A percentile compares a stretch with the other conserved stretches of the same genome.
Conservation (phyloP, 768 basidiomycete species). For the Stropharia rugosoannulata region DNA sequence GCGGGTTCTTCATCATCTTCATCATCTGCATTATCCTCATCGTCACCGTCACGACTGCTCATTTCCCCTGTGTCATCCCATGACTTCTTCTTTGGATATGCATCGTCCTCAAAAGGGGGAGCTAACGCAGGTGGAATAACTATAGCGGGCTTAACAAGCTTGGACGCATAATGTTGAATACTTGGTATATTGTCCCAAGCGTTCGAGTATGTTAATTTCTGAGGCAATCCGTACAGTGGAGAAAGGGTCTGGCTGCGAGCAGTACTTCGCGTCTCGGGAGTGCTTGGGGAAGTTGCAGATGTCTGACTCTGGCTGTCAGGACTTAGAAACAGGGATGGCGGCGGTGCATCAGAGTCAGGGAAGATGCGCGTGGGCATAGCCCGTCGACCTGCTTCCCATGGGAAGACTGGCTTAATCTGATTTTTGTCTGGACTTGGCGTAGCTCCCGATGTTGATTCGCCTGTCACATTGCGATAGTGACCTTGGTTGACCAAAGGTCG, state of each 20-base stretch:
- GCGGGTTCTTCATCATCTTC: slow-evolving; percentile 45
- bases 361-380: slow-evolving; percentile 70
- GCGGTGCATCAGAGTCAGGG: slow-evolving; percentile 60
- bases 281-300: slow-evolving; percentile 34
- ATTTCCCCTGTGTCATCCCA: slow-evolving; percentile 62
- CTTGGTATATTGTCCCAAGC: slow-evolving; percentile 85
- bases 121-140: slow-evolving; percentile 37
- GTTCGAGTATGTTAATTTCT: slow-evolving; percentile 66
- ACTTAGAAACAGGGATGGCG: slow-evolving; percentile 43
- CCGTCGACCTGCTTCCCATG: slow-evolving; percentile 88
- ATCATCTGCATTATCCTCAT: slow-evolving; percentile 72
- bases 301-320: slow-evolving; percentile 33
- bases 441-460: slow-evolving; percentile 38
- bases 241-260: slow-evolving; percentile 30
- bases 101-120: slow-evolving; percentile 51
- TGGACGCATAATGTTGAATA: slow-evolving; percentile 73
- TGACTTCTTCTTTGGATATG: slow-evolving; percentile 36
- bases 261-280: slow-evolving; percentile 30
- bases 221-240: slow-evolving; percentile 52
- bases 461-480: slow-evolving; percentile 67
- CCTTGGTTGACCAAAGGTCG: slow-evolving; percentile 67
- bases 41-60: slow-evolving; percentile 80
- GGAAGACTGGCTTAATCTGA: slow-evolving; percentile 81
- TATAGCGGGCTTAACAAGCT: slow-evolving; percentile 45
- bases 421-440: slow-evolving; percentile 63